A percentile compares a stretch with the other conserved stretches of the same genome.
phyloP scores from a whole-genome alignment of 208 protist species.

The Leishmania aethiopica region DNA sequence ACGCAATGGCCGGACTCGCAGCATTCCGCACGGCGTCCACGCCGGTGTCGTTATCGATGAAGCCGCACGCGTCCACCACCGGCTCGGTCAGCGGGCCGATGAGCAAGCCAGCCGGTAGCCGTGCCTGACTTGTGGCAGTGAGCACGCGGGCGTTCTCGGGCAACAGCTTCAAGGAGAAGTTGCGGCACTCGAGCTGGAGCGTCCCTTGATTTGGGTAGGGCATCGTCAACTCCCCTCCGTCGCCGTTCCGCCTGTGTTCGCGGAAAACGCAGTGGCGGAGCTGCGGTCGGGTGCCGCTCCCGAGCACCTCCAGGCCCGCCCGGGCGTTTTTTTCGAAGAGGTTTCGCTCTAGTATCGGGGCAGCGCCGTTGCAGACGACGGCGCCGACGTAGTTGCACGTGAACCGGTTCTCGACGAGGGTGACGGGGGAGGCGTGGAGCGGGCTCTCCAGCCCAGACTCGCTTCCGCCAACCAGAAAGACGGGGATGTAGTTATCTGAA shows the following conservation, averaged over 20 bases:
- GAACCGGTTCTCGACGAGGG: slow-evolving; percentile 65
- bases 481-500: slow-evolving; percentile 53
- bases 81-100: slow-evolving; percentile 45
- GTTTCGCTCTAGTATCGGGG: slow-evolving; percentile 60
- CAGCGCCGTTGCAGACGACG: slow-evolving; percentile 63
- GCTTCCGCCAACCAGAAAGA: slow-evolving; percentile 44
- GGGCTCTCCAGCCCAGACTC: slow-evolving; percentile 11
- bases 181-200: slow-evolving; percentile 34
- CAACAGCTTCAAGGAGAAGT: slow-evolving; percentile 39
- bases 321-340: slow-evolving; percentile 75
- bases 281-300: slow-evolving; percentile 43
- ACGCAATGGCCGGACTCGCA: slow-evolving; percentile 4
- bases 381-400: slow-evolving; percentile 75
- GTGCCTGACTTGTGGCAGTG: slow-evolving; percentile 24
- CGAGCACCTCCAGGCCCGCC: slow-evolving; percentile 72
- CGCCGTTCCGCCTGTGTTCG: slow-evolving; percentile 25
- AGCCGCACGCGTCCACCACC: slow-evolving; percentile 49
- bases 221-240: neutral
- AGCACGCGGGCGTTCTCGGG: slow-evolving; percentile 48
- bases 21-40: slow-evolving; percentile 61
- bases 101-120: slow-evolving; percentile 55
- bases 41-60: slow-evolving; percentile 76
- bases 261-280: slow-evolving; percentile 69
- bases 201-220: slow-evolving; percentile 37
- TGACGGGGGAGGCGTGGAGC: slow-evolving; percentile 9